phyloP scores from a whole-genome alignment of 1,139 yeast genomes.

The Nakaseomyces glabratus region DNA sequence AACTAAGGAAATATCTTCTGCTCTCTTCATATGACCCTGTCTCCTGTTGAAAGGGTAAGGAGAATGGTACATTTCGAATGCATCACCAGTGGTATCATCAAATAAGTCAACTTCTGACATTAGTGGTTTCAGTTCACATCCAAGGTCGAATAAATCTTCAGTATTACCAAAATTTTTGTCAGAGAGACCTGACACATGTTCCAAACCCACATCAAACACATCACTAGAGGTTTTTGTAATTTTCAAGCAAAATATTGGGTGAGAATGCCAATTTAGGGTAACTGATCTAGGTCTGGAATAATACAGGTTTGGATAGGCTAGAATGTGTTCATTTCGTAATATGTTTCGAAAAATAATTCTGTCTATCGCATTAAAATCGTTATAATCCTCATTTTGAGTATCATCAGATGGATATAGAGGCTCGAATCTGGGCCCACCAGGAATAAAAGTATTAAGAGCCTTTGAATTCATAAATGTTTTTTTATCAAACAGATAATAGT shows the following conservation, averaged over 20 bases:
- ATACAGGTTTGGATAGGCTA: conserved; percentile 79
- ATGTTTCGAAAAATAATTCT: conserved; percentile 73
- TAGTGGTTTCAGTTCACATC: conserved; percentile 39
- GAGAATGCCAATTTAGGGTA: conserved; percentile 50
- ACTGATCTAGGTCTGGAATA: conserved; percentile 70
- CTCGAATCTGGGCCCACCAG: conserved; percentile 96
- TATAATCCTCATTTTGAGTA: conserved; percentile 56
- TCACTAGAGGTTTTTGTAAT: background rate
- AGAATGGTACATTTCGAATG: conserved; percentile 64
- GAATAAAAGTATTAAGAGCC: conserved; percentile 75
- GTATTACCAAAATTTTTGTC: conserved; percentile 21
- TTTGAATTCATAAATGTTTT: conserved; percentile 82
- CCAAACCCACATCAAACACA: background rate
- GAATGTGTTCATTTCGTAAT: conserved; percentile 70
- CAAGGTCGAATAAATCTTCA: conserved; percentile 32
- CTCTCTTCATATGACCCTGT: conserved; percentile 63
- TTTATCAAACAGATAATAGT: conserved; percentile 62
- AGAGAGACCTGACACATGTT: conserved; percentile 20
- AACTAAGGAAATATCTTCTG: conserved; percentile 81
- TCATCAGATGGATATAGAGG: conserved; percentile 67
- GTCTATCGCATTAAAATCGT: conserved; percentile 84
- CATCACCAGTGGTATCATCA: conserved; percentile 45
- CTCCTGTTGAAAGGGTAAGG: conserved; percentile 78
- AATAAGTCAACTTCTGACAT: conserved; percentile 36
- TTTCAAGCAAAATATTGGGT: conserved; percentile 43